These are phyloP conservation scores for Ophiostoma himal-ulmi DNA, from an alignment of 2,329 filamentous ascomycete species.

Conservation along the genomic window DNA sequence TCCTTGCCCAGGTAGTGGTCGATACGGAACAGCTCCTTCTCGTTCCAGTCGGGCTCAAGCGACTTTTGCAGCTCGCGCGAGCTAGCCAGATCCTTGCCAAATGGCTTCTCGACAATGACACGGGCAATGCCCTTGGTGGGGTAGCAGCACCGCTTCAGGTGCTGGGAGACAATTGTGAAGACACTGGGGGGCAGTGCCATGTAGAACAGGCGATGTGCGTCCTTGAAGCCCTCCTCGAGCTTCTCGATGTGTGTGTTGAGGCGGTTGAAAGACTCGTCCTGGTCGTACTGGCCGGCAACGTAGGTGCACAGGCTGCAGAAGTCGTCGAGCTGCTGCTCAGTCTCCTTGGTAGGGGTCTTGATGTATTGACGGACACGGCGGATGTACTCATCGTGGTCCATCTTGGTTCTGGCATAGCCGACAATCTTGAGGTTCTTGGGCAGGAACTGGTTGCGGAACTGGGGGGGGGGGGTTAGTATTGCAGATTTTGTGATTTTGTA, in stretches of 20 bases:
- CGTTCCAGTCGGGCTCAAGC: conserved; percentile 94
- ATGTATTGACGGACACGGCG: conserved; percentile 95
- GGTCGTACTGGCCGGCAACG: conserved; percentile 94
- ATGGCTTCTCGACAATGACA: conserved; percentile 98
- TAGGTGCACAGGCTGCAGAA: conserved; percentile 89
- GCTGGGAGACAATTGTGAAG: conserved; percentile 95
- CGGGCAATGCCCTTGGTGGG: conserved; percentile 83
- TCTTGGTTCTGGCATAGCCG: conserved; percentile 98
- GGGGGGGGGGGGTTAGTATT: not conserved
- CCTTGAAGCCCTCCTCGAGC: conserved; percentile 72
- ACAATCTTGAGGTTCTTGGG: conserved; percentile 94
- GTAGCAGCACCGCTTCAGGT: conserved; percentile 96
- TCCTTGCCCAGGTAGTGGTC: conserved; percentile 99
- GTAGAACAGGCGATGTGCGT: conserved; percentile 94
- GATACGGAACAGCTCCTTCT: conserved; percentile 98
- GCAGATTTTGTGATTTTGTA: not conserved
- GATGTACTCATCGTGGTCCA: conserved; percentile 95
- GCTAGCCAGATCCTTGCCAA: conserved; percentile 92
- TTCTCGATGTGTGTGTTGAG: conserved; percentile 81
- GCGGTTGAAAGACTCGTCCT: conserved; percentile 86
- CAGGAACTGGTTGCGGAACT: conserved; percentile 99
- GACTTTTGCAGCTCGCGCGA: conserved; percentile 93
- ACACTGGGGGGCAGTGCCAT: conserved; percentile 98
- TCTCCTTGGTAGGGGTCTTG: conserved; percentile 96
- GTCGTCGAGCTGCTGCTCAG: conserved; percentile 88